Evolutionary conservation across 1,284 basidiomycete species (phyloP), one percentile per base, ranked within the genome.

Genomic region (Pseudozyma thailandica): DNA sequence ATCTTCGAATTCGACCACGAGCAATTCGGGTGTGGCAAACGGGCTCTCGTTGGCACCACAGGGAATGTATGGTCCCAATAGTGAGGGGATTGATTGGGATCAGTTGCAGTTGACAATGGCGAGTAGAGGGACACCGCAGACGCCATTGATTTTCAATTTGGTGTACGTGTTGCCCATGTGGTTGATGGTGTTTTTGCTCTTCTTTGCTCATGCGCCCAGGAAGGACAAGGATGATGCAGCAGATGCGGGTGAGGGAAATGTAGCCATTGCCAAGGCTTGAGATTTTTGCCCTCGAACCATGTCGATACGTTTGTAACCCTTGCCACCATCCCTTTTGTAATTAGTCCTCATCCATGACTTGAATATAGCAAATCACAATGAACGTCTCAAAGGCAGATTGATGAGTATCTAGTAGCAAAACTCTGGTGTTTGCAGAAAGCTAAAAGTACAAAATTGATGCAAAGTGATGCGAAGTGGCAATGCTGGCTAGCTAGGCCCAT

Each of bases 81-180:
- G 51, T 6, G 21, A 68, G 5, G 74, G 74, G 1, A 75, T 72
- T 41, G 74, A 61, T 43, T 75, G 74, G 74, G 43, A 56, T 7
- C 74, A 75, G 35, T 25, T 75, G 16, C 74, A 75, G 26, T 38
- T 63, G 35, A 71, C 74, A 28, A 61, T 74, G 56, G 57, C 74
- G 4, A 62, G 60, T 28, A 61, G 74, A 23, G 55, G 58, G 20
- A 58, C 44, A 4, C 69, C 70, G 3, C 74, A 75, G 39, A 73
- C 71, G 2, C 74, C 74, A 20, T 23, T 73, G 30, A 69, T 75
- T 33, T 74, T 75, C 44, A 75, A 75, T 25, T 41, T 75, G 51
- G 74, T 75, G 13, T 75, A 75, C 37, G 51, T 75, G 5, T 30
- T 75, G 18, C 74, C 74, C n/a, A 64, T 62, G 70, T 75, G 73